Percentiles rank a stretch among this genome's conserved stretches.
These are phyloP conservation scores for Ascochyta fabae DNA, from an alignment of 2,329 filamentous ascomycete species.

Conservation along the genomic window DNA sequence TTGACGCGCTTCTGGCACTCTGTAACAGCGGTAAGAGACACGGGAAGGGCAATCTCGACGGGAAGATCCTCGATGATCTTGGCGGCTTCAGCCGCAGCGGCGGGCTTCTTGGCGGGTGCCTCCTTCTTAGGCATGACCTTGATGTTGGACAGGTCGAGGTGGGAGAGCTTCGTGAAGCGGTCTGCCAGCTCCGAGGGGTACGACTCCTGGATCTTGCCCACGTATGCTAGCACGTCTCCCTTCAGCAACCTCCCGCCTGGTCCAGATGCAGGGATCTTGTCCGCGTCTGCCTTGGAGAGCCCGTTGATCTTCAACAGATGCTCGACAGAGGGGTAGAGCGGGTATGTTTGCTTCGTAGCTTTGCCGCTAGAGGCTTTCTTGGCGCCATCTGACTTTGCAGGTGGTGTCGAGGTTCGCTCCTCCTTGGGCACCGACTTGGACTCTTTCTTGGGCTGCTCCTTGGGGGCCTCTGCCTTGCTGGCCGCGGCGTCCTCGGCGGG, in stretches of 20 bases:
- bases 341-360: slow-evolving; percentile 70
- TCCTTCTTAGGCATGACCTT: slow-evolving; percentile 68
- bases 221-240: slow-evolving; percentile 90
- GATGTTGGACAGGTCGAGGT: slow-evolving; percentile 95
- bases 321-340: slow-evolving; percentile 81
- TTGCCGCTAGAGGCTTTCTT: slow-evolving; percentile 50
- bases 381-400: slow-evolving; percentile 35
- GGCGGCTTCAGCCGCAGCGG: slow-evolving; percentile 42
- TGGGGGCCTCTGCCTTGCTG: slow-evolving; percentile 47
- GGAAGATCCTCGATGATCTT: slow-evolving; percentile 55
- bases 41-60: slow-evolving; percentile 71
- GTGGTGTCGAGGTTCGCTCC: slow-evolving; percentile 43
- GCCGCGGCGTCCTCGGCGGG: slow-evolving; percentile 68
- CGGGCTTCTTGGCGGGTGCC: slow-evolving; percentile 54
- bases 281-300: slow-evolving; percentile 74
- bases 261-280: slow-evolving; percentile 85
- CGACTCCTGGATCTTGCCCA: slow-evolving; percentile 76
- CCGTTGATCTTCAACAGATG: slow-evolving; percentile 81
- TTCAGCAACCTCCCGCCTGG: slow-evolving; percentile 90
- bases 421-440: slow-evolving; percentile 38
- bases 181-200: slow-evolving; percentile 75
- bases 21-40: slow-evolving; percentile 80
- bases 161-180: slow-evolving; percentile 75
- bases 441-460: slow-evolving; percentile 37
- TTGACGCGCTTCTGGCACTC: slow-evolving; percentile 83